Percentiles rank a stretch among this genome's conserved stretches.
Conservation (phyloP, 495 filamentous ascomycete species). For the Achaetomiella virescens region DNA sequence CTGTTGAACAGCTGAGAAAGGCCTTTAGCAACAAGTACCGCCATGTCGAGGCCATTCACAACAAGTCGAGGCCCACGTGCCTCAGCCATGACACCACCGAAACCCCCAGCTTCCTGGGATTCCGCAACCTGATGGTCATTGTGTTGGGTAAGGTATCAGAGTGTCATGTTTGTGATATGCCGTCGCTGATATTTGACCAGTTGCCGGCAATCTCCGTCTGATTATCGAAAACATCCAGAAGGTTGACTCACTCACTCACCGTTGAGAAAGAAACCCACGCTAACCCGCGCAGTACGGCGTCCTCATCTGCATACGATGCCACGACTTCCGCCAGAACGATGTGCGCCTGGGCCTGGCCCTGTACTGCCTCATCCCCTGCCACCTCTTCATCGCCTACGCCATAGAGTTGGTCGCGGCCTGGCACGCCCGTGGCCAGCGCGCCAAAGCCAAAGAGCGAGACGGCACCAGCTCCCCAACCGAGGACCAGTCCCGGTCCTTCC, state of each 20-base stretch:
- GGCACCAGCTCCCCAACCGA: slow-evolving; percentile 46
- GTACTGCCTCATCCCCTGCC: slow-evolving; percentile 79
- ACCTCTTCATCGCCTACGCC: slow-evolving; percentile 80
- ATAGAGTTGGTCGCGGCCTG: slow-evolving; percentile 76
- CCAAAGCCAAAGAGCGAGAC: slow-evolving; percentile 50
- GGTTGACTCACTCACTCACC: slow-evolving; percentile 38
- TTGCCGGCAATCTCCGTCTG: slow-evolving; percentile 86
- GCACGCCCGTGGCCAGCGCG: slow-evolving; percentile 62
- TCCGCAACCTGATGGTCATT: slow-evolving; percentile 93
- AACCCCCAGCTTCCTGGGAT: slow-evolving; percentile 81
- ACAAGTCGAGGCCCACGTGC: slow-evolving; percentile 62
- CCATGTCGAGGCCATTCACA: slow-evolving; percentile 83
- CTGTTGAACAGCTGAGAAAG: slow-evolving; percentile 16
- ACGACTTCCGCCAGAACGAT: slow-evolving; percentile 79
- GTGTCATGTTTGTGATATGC: slow-evolving; percentile 1
- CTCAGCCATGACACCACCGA: slow-evolving; percentile 72
- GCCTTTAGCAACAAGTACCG: slow-evolving; percentile 58
- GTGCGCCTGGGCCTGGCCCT: slow-evolving; percentile 66
- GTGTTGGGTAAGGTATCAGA: slow-evolving; percentile 57
- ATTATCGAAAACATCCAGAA: slow-evolving; percentile 98
- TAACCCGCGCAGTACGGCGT: slow-evolving; percentile 69
- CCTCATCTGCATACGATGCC: slow-evolving; percentile 83
- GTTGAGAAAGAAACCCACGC: not conserved
- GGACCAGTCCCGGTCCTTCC: slow-evolving; percentile 54
- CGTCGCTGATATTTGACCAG: slow-evolving; percentile 33